Base-by-base conservation (phyloP, 2,329 filamentous ascomycete species). In the Fonsecaea pedrosoi region DNA sequence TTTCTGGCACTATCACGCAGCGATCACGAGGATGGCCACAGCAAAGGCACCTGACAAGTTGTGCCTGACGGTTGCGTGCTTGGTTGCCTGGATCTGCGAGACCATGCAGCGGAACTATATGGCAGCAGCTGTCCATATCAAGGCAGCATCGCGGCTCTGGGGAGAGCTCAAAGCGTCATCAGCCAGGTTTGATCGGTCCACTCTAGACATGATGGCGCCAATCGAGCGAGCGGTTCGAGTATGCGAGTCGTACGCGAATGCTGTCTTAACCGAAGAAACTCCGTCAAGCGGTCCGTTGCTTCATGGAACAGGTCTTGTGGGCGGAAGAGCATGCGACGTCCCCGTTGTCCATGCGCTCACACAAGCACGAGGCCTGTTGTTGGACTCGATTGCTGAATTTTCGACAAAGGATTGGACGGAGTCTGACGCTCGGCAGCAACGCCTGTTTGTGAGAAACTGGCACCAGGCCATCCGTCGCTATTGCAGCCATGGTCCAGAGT, bases 71-170 rank as follows among this genome's bases (percentile, higher is more conserved):
- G 18, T 61, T 18, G 63, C 63, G 25, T 61, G 48, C n/a, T 32
- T 57, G 63, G 35, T 65, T 25, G 63, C 37, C 8, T 65, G 63
- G 63, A 54, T 65, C 4, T 65, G 40, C 38, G 63, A 65, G 32
- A 50, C 50, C 32, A 34, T 65, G 53, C 57, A 61, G 40, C 32
- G 38, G 4, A 57, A 65, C n/a, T 59, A 64, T 37, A 34, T 34
- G 35, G 62, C 30, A 15, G 62, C 54, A 30, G 48, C 37, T 18
- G 48, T 64, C 18, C 62, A 64, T 13, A 25, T 64, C 40, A 48
- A 30, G 4, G 62, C 62, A 13, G 62, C 62, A 9, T 58, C 54
- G 13, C 30, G 45, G 9, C 32, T 64, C 9, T 54, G 57, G 25
- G 38, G 30, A 34, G 62, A 59, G 32, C 30, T 64, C 12, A 55